These are phyloP conservation scores for Sinapis alba DNA, from an alignment of 441 rosid genomes.

Conservation along the genomic window DNA sequence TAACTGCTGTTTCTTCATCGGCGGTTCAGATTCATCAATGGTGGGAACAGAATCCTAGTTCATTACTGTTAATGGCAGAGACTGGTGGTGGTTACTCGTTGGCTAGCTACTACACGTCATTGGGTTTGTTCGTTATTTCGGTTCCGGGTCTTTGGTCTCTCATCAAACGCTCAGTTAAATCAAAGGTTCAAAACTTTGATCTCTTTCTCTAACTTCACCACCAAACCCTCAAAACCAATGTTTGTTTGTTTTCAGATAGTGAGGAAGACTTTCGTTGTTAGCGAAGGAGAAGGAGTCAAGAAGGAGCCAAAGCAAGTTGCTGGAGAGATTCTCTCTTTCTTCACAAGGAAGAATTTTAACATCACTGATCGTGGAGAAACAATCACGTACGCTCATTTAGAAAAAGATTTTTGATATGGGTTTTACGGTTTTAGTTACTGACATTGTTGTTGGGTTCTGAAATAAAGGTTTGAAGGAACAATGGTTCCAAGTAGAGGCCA, in stretches of 20 bases:
- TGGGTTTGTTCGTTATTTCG: constrained; percentile 87
- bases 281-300: constrained; percentile 53
- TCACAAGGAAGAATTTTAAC: constrained; percentile 77
- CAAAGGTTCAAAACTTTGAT: constrained; percentile 61
- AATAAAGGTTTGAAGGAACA: constrained; percentile 58
- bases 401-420: background rate
- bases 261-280: constrained; percentile 66
- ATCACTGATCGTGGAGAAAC: constrained; percentile 89
- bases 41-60: constrained; percentile 40
- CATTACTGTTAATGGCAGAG: constrained; percentile 58
- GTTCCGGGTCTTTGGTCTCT: constrained; percentile 99
- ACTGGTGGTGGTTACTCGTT: constrained; percentile 71
- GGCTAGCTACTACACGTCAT: constrained; percentile 94
- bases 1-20: constrained; percentile 31
- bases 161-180: constrained; percentile 94
- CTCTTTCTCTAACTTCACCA: background rate
- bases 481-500: constrained; percentile 94
- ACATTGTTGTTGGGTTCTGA: constrained; percentile 14
- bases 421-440: constrained; percentile 16
- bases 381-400: too few relatives aligned
- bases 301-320: constrained; percentile 75
- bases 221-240: background rate
- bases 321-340: constrained; percentile 86
- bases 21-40: constrained; percentile 41
- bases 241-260: constrained; percentile 60